Conservation (phyloP, 2,329 filamentous ascomycete genomes). For the Hypomyces rosellus region DNA sequence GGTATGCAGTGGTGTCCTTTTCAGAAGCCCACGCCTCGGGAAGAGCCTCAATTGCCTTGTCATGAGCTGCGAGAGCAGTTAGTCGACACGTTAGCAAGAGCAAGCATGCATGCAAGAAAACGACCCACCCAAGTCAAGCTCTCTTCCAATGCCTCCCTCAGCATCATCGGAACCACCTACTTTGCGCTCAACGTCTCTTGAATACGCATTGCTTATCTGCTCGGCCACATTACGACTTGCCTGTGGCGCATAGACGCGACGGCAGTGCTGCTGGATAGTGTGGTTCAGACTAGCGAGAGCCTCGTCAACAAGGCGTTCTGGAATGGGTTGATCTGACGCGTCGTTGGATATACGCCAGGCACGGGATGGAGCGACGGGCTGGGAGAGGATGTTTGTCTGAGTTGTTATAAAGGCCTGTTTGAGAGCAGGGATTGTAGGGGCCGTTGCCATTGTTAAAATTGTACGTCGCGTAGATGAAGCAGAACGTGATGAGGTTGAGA, state of each 20-base stretch:
- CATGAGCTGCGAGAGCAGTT: slow-evolving; percentile 28
- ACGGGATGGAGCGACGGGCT: slow-evolving; percentile 49
- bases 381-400: slow-evolving; percentile 58
- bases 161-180: slow-evolving; percentile 30
- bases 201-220: slow-evolving; percentile 63
- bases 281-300: slow-evolving; percentile 55
- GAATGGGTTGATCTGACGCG: slow-evolving; percentile 34
- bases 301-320: slow-evolving; percentile 48
- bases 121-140: slow-evolving; percentile 39
- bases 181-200: slow-evolving; percentile 37
- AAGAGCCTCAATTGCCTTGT: slow-evolving; percentile 39
- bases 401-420: slow-evolving; percentile 59
- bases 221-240: slow-evolving; percentile 66
- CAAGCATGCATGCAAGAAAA: too few species aligned
- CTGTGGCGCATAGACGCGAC: slow-evolving; percentile 60
- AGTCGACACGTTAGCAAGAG: not conserved
- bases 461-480: too few species aligned
- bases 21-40: slow-evolving; percentile 41
- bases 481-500: too few species aligned
- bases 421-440: slow-evolving; percentile 49
- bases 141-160: slow-evolving; percentile 30
- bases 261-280: slow-evolving; percentile 56
- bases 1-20: slow-evolving; percentile 30
- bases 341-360: slow-evolving; percentile 46
- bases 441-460: too few species aligned